Base-by-base conservation (phyloP, 306 rosid genomes). In the Amphicarpaea edgeworthii region DNA sequence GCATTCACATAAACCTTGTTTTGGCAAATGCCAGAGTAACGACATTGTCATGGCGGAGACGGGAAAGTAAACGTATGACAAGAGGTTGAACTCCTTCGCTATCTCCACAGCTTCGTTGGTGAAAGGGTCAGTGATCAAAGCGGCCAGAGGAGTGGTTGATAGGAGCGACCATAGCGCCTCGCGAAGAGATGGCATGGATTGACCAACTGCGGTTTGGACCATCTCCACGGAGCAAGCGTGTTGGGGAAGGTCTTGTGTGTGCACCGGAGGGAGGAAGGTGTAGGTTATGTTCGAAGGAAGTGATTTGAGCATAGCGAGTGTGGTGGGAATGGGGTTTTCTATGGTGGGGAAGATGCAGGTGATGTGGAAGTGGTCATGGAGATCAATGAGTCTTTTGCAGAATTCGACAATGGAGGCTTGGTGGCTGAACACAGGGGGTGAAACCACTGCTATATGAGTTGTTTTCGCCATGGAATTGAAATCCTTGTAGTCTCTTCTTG, bases 271-370 rank as follows among this genome's bases (percentile, higher is more conserved):
- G 50, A 84, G 87, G 72, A 79, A 79, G 10, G 34, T 45, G 66
- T 41, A 32, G 50, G 67, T 11, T 0, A 80, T 68, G 71, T n/a
- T 45, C 1, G 83, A n/a, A 20, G 76, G 83, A 19, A 73, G 79
- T 4, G 75, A 32, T 34, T 76, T 5, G 40, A 83, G 84, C 38
- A 75, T 16, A 6, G 58, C 16, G 61, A 75, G 71, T 12, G 62
- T 8, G 66, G 69, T 11, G 37, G 76, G 16, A 61, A 65, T 12
- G 1, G 81, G 81, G 8, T 59, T 2, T 2, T 37, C 72, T 1
- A 66, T 55, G 20, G 81, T 24, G 19, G 87, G 87, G 68, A 84
- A 58, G 68, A 84, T 76, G 77, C 70, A 63, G 5, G 79, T 84
- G 60, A 84, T n/a, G 10, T 54, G 68, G 38, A 76, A 66, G 23